Conservation (phyloP, 2,329 filamentous ascomycete genomes). For the Fusarium sp. region DNA sequence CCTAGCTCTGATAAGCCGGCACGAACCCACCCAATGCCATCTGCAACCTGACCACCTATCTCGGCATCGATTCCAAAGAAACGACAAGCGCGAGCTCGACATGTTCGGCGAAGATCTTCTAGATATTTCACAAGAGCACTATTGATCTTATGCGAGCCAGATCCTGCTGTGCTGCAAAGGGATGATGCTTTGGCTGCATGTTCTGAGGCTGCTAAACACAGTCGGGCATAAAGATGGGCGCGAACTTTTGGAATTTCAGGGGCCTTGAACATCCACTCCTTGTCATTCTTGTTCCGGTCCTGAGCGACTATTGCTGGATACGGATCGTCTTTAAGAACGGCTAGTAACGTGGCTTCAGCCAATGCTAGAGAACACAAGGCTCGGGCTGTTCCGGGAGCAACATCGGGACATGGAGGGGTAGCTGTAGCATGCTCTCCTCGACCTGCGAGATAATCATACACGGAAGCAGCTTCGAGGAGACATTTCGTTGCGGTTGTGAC, state of each 20-base stretch:
- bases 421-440: constrained; percentile 58
- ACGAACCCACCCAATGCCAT: constrained; percentile 86
- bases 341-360: constrained; percentile 89
- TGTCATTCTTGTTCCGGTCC: constrained; percentile 82
- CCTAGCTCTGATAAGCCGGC: constrained; percentile 82
- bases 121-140: constrained; percentile 77
- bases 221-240: constrained; percentile 84
- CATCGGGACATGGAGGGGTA: constrained; percentile 61
- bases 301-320: constrained; percentile 87
- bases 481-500: constrained; percentile 80
- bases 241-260: constrained; percentile 90
- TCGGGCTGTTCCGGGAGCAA: constrained; percentile 61
- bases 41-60: constrained; percentile 80
- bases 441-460: constrained; percentile 77
- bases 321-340: constrained; percentile 92
- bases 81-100: constrained; percentile 85
- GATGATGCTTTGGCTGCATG: constrained; percentile 80
- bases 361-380: constrained; percentile 74
- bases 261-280: constrained; percentile 96
- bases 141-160: constrained; percentile 63
- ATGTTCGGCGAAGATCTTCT: constrained; percentile 77
- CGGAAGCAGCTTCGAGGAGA: constrained; percentile 79
- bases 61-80: constrained; percentile 94
- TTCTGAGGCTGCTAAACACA: constrained; percentile 88
- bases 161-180: constrained; percentile 54